Evolutionary conservation across 2,329 filamentous ascomycete species (phyloP).

Genomic region (Aspergillus sp.): DNA sequence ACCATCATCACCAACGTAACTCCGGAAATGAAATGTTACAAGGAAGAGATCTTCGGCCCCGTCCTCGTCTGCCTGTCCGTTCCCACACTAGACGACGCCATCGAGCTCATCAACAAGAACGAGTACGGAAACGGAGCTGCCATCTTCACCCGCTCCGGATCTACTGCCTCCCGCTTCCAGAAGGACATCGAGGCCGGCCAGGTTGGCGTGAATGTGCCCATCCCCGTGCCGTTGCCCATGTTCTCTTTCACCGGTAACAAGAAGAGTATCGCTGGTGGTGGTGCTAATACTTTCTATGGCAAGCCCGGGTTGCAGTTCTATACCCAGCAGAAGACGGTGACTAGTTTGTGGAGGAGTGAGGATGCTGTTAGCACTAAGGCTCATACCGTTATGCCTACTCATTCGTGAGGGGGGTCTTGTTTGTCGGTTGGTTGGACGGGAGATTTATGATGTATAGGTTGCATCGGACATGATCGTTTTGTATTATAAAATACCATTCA

Average conservation of each 20-base stretch:
- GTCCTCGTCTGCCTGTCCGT: conserved; percentile 65
- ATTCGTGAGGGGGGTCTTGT: conserved; percentile 36
- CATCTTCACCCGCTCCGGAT: conserved; percentile 65
- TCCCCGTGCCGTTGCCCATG: conserved; percentile 64
- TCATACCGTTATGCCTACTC: conserved; percentile 82
- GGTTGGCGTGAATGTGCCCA: conserved; percentile 68
- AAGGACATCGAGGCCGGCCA: conserved; percentile 68
- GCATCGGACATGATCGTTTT: background rate
- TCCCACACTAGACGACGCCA: conserved; percentile 62
- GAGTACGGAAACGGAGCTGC: conserved; percentile 68
- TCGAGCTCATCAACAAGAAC: conserved; percentile 65
- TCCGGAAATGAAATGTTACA: conserved; percentile 67
- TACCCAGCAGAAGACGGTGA: conserved; percentile 97
- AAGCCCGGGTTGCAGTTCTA: conserved; percentile 91
- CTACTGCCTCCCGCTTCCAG: conserved; percentile 64
- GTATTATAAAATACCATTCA: background rate
- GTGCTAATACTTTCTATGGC: conserved; percentile 93
- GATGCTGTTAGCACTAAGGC: conserved; percentile 86
- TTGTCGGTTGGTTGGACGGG: too few species aligned
- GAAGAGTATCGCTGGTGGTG: conserved; percentile 88
- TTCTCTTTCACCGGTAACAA: conserved; percentile 73
- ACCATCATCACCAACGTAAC: conserved; percentile 68
- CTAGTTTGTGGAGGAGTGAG: conserved; percentile 81
- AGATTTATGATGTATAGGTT: too few species aligned
- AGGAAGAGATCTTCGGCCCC: conserved; percentile 67